phyloP scores from a whole-genome alignment of 2,329 filamentous ascomycete genomes.

The Fusarium citri region DNA sequence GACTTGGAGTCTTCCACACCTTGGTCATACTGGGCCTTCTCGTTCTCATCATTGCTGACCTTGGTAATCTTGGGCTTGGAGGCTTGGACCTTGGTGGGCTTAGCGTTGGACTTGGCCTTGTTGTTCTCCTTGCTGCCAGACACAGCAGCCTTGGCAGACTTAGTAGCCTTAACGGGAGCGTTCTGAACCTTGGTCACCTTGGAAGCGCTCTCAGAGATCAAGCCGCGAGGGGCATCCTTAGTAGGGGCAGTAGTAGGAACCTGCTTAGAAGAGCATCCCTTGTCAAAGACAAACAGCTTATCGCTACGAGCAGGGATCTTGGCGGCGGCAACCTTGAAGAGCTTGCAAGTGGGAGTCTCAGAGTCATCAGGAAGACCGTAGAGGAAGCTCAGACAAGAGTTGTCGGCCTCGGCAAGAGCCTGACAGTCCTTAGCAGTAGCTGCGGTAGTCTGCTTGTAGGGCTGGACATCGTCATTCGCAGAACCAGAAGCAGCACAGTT shows the following conservation, averaged over 20 bases:
- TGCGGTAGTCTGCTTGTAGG: conserved; percentile 3
- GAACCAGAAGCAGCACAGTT: conserved; percentile 15
- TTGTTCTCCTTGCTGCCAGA: background rate
- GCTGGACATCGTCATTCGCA: background rate
- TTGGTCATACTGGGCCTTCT: background rate
- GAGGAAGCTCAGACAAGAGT: conserved; percentile 8
- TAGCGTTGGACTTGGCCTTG: background rate
- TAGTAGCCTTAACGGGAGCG: background rate
- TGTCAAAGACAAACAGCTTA: conserved; percentile 4
- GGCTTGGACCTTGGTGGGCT: too few relatives aligned
- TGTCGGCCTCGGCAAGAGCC: conserved; percentile 3
- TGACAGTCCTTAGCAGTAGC: conserved; percentile 14
- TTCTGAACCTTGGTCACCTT: background rate
- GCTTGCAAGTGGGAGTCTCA: conserved; percentile 6
- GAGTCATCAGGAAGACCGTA: conserved; percentile 3
- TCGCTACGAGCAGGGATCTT: conserved; percentile 1
- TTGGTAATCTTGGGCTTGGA: conserved; percentile 2
- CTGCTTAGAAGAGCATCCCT: conserved; percentile 11
- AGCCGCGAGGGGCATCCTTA: background rate
- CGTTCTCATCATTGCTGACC: background rate
- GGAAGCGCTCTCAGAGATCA: background rate
- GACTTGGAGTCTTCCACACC: background rate
- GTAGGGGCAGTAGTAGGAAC: conserved; percentile 4
- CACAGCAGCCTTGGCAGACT: background rate
- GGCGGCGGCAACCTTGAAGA: conserved; percentile 14